Evolutionary conservation across 2,329 filamentous ascomycete genomes (phyloP).

Genomic region (Didymella segeticola): DNA sequence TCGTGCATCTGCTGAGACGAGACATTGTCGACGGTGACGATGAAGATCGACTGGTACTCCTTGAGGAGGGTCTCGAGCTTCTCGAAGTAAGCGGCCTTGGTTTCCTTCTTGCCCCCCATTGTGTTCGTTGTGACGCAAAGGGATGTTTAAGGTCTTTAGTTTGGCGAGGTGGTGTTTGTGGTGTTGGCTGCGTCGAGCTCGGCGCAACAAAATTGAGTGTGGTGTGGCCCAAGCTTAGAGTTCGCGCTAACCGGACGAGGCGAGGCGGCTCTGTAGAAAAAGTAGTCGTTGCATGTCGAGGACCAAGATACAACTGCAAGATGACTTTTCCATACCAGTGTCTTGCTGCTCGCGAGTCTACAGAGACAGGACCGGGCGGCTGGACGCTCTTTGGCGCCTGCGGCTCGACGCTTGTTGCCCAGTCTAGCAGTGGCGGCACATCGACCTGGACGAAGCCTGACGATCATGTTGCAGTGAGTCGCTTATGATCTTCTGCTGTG

Average conservation of each 20-base stretch:
- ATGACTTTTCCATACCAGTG: conserved; percentile 52
- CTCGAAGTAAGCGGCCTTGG: conserved; percentile 98
- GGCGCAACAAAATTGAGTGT: conserved; percentile 34
- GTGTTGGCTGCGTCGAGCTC: conserved; percentile 23
- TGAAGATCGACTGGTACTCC: conserved; percentile 97
- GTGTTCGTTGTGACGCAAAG: conserved; percentile 90
- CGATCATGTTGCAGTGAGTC: conserved; percentile 33
- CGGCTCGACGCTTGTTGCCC: conserved; percentile 71
- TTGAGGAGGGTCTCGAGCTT: conserved; percentile 98
- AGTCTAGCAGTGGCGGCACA: conserved; percentile 38
- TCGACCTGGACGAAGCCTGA: conserved; percentile 39
- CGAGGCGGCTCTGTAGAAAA: conserved; percentile 15
- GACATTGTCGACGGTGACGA: conserved; percentile 95
- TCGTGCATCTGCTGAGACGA: conserved; percentile 99
- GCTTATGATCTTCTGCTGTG: not conserved
- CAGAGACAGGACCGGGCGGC: conserved; percentile 18
- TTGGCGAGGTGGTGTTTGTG: conserved; percentile 37
- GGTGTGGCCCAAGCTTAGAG: conserved; percentile 26
- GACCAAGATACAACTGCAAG: conserved; percentile 2
- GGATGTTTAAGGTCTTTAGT: conserved; percentile 92
- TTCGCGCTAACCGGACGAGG: conserved; percentile 23
- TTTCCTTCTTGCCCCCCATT: conserved; percentile 97
- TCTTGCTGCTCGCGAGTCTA: conserved; percentile 34
- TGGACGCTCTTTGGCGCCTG: conserved; percentile 74
- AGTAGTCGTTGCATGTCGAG: conserved; percentile 7